Conservation (phyloP, 768 basidiomycete species). For the Mycena haematopus region DNA sequence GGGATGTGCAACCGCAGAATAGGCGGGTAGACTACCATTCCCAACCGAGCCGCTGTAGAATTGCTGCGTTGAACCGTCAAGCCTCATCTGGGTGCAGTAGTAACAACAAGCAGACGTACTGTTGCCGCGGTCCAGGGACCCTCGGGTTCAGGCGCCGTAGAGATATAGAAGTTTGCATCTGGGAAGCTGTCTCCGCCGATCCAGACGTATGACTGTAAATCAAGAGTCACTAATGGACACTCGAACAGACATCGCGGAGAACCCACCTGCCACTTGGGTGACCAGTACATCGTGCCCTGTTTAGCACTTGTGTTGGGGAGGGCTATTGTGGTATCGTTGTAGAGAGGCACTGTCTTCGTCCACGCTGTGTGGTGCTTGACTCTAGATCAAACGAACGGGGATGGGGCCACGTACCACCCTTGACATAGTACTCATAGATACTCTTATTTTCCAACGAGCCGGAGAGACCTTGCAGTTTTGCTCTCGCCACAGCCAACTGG, state of each 20-base stretch:
- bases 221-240: too few species aligned
- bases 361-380: slow-evolving; percentile 1
- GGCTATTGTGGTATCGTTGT: not conserved
- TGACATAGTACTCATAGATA: slow-evolving; percentile 25
- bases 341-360: slow-evolving; percentile 2
- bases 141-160: slow-evolving; percentile 22
- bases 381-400: not conserved
- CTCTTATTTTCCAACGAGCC: slow-evolving; percentile 9
- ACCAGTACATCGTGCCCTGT: slow-evolving; percentile 23
- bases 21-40: not conserved
- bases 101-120: not conserved
- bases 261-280: slow-evolving; percentile 21
- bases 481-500: slow-evolving; percentile 3
- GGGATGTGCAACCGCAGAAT: not conserved
- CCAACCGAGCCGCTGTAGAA: too few species aligned
- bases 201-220: slow-evolving; percentile 23
- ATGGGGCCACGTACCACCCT: slow-evolving; percentile 4
- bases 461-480: slow-evolving; percentile 4
- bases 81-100: not conserved
- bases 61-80: too few species aligned
- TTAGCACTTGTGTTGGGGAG: slow-evolving; percentile 13
- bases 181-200: slow-evolving; percentile 27
- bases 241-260: not conserved
- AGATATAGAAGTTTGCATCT: slow-evolving; percentile 24
- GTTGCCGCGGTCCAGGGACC: slow-evolving; percentile 15